Base-by-base conservation (phyloP, 2,329 filamentous ascomycete species). In the Nemania abortiva region DNA sequence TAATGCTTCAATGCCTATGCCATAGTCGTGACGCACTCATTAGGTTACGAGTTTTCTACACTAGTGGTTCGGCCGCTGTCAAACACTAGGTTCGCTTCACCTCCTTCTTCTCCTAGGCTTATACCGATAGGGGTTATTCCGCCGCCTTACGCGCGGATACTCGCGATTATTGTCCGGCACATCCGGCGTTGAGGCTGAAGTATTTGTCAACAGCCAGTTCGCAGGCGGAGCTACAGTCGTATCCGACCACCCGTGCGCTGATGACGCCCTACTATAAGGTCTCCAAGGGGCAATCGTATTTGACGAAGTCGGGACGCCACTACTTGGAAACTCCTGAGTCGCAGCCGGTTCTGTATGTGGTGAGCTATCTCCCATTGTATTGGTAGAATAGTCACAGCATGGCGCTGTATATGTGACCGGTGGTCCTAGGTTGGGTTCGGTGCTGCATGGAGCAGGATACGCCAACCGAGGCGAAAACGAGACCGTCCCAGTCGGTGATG, bases 401-500 rank as follows among this genome's bases (percentile, higher is more conserved):
- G 27, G 15, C 2, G 37, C 56, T 39, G 50, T 39, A 49, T 61
- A 62, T 6, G 29, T 9, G 15, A 1, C 13, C 29, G 24, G 29
- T 5, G 24, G 1, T 10, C n/a, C n/a, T 31, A 27, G 2, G 34
- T 29, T 31, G 20, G 57, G 37, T 52, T 24, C 20, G 3, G 31
- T 3, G 2, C 5, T 9, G 6, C 13, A 6, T 20, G 24, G 18
- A 37, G 20, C n/a, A 20, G 20, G 50, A 22, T 58, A 5, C 20
- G 47, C 22, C 3, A 47, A 37, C 7, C 24, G n/a, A 20, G 45
- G 13, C 4, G 53, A n/a, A 18, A 47, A 59, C 3, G 53, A 7
- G 49, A 54, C 52, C 24, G 24, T 18, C 9, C 54, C 34, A 15
- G 47, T 64, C 10, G 47, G 65, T 9, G 59, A 52, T 24, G 27